A percentile compares a stretch with the other conserved stretches of the same genome.
phyloP scores from a whole-genome alignment of 2,329 filamentous ascomycete species.

The Gnomoniopsis smithogilvyi region DNA sequence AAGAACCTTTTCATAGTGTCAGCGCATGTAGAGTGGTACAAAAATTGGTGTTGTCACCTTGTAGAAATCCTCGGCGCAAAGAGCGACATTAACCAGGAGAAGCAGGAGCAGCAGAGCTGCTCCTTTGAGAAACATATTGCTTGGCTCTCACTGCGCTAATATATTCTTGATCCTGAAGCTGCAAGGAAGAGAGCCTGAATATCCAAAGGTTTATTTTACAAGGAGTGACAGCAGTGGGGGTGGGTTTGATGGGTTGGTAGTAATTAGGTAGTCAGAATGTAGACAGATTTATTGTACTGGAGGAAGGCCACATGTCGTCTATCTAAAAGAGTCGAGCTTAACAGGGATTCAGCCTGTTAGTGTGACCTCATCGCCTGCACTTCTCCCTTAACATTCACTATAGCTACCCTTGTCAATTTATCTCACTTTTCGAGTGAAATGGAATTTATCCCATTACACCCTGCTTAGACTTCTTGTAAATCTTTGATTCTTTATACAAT shows the following conservation, averaged over 20 bases:
- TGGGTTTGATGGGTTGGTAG: not conserved
- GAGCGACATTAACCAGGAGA: constrained; percentile 49
- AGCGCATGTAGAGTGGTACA: not conserved
- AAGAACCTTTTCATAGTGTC: constrained; percentile 57
- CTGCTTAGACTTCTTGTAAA: not conserved
- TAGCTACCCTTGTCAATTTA: not conserved
- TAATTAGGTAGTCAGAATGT: not conserved
- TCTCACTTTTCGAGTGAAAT: not conserved
- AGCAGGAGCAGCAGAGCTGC: constrained; percentile 50
- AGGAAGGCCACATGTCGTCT: not conserved
- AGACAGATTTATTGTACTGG: not conserved
- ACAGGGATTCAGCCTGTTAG: constrained; percentile 9
- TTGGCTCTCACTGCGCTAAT: constrained; percentile 10
- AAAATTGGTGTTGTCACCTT: constrained; percentile 43
- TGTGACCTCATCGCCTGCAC: not conserved
- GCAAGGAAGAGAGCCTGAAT: not conserved
- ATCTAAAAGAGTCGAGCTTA: not conserved
- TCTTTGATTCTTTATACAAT: too few species aligned
- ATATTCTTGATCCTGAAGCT: not conserved
- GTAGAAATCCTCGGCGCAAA: constrained; percentile 73
- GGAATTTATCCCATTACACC: not conserved
- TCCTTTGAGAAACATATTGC: constrained; percentile 50
- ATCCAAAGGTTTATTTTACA: not conserved
- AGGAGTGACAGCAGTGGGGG: not conserved
- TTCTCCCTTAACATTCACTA: not conserved